A percentile compares a stretch with the other conserved stretches of the same genome.
Evolutionary conservation across 1,284 basidiomycete genomes (phyloP).

Genomic region (Schizophyllum amplum): DNA sequence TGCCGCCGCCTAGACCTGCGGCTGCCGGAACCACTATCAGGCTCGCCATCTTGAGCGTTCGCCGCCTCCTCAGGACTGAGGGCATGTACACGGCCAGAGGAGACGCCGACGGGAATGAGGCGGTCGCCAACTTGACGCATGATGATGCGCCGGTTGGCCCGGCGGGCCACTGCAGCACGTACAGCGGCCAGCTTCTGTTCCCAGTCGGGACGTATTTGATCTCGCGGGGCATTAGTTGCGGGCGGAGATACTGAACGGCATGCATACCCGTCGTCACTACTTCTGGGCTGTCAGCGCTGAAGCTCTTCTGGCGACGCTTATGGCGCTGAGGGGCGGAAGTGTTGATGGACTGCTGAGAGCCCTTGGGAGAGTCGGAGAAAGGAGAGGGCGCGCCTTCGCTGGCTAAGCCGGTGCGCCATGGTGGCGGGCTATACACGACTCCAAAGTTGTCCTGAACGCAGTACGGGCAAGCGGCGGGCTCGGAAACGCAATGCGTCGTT

Average conservation of each 20-base stretch:
- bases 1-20: constrained; percentile 52
- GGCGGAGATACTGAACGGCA: constrained; percentile 6
- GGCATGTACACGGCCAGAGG: constrained; percentile 69
- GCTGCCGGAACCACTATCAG: constrained; percentile 29
- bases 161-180: constrained; percentile 78
- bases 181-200: constrained; percentile 87
- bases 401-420: constrained; percentile 68
- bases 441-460: constrained; percentile 98
- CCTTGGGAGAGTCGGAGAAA: constrained; percentile 37
- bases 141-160: constrained; percentile 92
- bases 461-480: constrained; percentile 93
- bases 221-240: constrained; percentile 30
- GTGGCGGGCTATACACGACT: constrained; percentile 81
- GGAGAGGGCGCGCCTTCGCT: constrained; percentile 38
- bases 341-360: constrained; percentile 29
- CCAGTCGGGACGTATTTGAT: constrained; percentile 94
- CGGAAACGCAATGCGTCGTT: constrained; percentile 85
- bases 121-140: constrained; percentile 98
- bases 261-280: constrained; percentile 83
- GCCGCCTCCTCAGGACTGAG: constrained; percentile 49
- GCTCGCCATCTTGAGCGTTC: constrained; percentile 30
- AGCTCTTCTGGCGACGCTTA: constrained; percentile 72
- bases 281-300: constrained; percentile 68
- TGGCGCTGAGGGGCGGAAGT: constrained; percentile 35
- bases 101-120: constrained; percentile 93